Evolutionary conservation across 768 basidiomycete genomes (phyloP).

Genomic region (Podaxis carcinomalis): DNA sequence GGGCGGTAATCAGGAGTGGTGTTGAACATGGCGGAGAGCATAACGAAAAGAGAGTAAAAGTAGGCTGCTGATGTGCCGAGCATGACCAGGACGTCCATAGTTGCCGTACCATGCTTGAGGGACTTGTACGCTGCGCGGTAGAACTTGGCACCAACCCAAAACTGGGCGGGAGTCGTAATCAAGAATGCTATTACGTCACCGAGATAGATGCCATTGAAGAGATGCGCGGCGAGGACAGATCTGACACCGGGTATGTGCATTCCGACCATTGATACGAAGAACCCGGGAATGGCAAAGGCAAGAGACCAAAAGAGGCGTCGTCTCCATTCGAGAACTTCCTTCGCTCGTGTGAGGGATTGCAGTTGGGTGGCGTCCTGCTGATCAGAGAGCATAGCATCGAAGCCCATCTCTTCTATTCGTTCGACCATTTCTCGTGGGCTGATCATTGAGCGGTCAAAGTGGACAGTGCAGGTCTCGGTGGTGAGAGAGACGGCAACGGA

Average conservation of each 20-base stretch:
- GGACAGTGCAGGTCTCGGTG: conserved; percentile 69
- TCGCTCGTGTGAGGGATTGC: conserved; percentile 79
- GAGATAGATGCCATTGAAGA: conserved; percentile 71
- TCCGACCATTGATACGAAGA: conserved; percentile 85
- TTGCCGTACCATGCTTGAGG: conserved; percentile 82
- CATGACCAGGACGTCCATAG: conserved; percentile 98
- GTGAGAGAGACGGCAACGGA: conserved; percentile 71
- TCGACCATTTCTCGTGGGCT: conserved; percentile 88
- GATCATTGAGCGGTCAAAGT: conserved; percentile 69
- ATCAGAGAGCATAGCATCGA: conserved; percentile 82
- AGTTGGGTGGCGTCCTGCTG: conserved; percentile 80
- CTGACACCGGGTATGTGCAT: conserved; percentile 61
- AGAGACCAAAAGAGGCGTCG: conserved; percentile 69
- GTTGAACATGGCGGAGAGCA: conserved; percentile 65
- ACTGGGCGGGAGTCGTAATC: conserved; percentile 89
- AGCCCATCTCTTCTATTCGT: conserved; percentile 83
- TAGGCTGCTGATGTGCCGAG: conserved; percentile 94
- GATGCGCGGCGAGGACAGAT: conserved; percentile 40
- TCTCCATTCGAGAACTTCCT: conserved; percentile 91
- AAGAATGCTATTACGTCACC: conserved; percentile 73
- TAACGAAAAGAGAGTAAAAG: conserved; percentile 74
- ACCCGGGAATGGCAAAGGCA: conserved; percentile 87
- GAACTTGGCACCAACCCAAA: conserved; percentile 86
- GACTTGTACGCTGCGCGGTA: conserved; percentile 90
- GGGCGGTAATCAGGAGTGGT: conserved; percentile 69